phyloP scores from a whole-genome alignment of 2,329 filamentous ascomycete genomes.

The Epichloe scottii region DNA sequence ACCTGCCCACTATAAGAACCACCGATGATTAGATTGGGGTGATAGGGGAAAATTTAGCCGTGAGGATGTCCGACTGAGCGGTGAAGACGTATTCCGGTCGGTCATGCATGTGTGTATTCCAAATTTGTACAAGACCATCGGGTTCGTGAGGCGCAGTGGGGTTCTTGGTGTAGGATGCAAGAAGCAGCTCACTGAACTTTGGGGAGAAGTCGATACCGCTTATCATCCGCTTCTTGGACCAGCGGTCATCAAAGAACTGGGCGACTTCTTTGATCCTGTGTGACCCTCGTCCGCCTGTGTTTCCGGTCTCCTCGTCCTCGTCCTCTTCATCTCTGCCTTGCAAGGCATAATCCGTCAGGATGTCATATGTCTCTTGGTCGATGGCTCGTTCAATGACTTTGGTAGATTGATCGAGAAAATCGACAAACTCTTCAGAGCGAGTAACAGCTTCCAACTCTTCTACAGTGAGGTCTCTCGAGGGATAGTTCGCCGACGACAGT shows the following conservation, averaged over 20 bases:
- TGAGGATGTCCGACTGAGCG: slow-evolving; percentile 87
- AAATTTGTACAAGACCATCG: slow-evolving; percentile 86
- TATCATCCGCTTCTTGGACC: slow-evolving; percentile 96
- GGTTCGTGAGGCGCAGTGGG: slow-evolving; percentile 88
- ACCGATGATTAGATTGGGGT: slow-evolving; percentile 90
- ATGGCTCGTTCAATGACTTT: slow-evolving; percentile 94
- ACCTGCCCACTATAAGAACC: slow-evolving; percentile 96
- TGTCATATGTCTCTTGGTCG: slow-evolving; percentile 84
- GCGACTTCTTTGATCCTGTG: slow-evolving; percentile 73
- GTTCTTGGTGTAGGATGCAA: slow-evolving; percentile 96
- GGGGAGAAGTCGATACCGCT: slow-evolving; percentile 91
- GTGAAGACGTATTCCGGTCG: slow-evolving; percentile 95
- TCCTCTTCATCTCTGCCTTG: slow-evolving; percentile 65
- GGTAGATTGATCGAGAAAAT: slow-evolving; percentile 89
- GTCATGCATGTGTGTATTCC: slow-evolving; percentile 92
- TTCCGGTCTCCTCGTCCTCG: slow-evolving; percentile 66
- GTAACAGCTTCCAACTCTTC: slow-evolving; percentile 88
- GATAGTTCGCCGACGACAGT: slow-evolving; percentile 44
- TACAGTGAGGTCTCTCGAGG: slow-evolving; percentile 62
- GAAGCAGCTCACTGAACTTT: slow-evolving; percentile 84
- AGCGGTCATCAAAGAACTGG: slow-evolving; percentile 89
- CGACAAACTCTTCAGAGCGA: slow-evolving; percentile 82
- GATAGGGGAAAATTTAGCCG: slow-evolving; percentile 97
- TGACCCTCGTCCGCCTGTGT: slow-evolving; percentile 56
- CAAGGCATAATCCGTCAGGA: slow-evolving; percentile 85